Percentiles rank a stretch among this genome's conserved stretches.
These are phyloP conservation scores for Tricholoma furcatifolium DNA, from an alignment of 768 basidiomycete genomes.

Conservation along the genomic window DNA sequence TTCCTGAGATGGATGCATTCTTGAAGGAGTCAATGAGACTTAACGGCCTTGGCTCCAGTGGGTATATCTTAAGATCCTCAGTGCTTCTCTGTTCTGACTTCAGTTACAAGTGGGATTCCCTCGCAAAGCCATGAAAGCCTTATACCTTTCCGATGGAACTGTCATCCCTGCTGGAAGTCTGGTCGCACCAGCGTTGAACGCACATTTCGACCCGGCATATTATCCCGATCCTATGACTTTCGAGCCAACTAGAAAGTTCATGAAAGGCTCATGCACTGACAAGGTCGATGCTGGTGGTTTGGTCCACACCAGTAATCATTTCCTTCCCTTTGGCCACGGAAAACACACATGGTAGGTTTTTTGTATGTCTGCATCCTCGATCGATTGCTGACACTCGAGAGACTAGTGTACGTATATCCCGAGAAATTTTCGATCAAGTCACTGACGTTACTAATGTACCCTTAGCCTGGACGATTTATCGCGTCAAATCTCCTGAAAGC, in stretches of 20 bases:
- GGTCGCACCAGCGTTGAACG: background rate
- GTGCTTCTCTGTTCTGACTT: background rate
- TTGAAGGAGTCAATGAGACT: slow-evolving; percentile 1
- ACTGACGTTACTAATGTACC: too few relatives aligned
- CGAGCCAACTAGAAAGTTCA: background rate
- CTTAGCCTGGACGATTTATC: background rate
- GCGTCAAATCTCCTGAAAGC: background rate
- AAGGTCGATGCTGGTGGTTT: background rate
- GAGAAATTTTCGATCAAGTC: too few relatives aligned
- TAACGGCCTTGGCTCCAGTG: background rate
- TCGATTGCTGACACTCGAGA: too few relatives aligned
- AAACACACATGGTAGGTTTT: background rate
- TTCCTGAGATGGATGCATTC: background rate
- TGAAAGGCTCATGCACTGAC: background rate
- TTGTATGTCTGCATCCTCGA: background rate
- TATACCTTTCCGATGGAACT: background rate
- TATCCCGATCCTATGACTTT: background rate
- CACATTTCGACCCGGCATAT: background rate
- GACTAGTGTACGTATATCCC: too few relatives aligned
- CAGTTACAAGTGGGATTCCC: background rate
- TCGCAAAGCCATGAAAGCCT: background rate
- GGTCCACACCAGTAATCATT: background rate
- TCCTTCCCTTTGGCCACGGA: background rate
- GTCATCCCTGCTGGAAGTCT: background rate
- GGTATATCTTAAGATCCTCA: background rate